phyloP scores from a whole-genome alignment of 2,329 filamentous ascomycete species.

The Nectriaceae sp. region DNA sequence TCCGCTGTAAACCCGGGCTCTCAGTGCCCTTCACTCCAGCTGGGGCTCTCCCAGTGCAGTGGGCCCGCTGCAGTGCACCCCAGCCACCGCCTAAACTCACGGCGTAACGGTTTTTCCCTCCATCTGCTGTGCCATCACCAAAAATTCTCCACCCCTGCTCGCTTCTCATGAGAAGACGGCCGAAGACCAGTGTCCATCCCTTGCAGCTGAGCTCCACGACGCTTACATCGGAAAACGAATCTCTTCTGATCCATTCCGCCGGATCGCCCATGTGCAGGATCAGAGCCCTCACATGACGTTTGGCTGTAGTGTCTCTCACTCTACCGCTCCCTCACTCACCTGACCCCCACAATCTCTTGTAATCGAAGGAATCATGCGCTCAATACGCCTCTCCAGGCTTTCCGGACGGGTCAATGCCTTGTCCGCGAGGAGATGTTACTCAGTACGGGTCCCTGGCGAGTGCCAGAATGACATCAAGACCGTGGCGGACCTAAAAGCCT shows the following conservation, averaged over 20 bases:
- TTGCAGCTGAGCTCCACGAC: conserved; percentile 3
- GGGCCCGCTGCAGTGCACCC: conserved; percentile 10
- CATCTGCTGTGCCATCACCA: not conserved
- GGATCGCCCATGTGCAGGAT: not conserved
- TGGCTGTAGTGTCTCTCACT: not conserved
- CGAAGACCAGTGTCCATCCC: conserved; percentile 1
- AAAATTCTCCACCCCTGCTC: conserved; percentile 6
- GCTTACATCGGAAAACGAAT: not conserved
- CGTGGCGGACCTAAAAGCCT: conserved; percentile 58
- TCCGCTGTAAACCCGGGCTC: too few species aligned
- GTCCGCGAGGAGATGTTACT: conserved; percentile 30
- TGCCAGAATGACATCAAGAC: conserved; percentile 40
- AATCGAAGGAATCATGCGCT: conserved; percentile 19
- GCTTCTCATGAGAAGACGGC: not conserved
- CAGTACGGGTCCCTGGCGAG: conserved; percentile 33
- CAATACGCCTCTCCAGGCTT: conserved; percentile 16
- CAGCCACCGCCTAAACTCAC: not conserved
- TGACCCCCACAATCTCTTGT: not conserved
- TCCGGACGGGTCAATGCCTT: conserved; percentile 9
- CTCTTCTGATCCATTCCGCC: not conserved
- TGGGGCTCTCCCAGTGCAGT: conserved; percentile 1
- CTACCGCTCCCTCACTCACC: not conserved
- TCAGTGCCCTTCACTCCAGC: not conserved
- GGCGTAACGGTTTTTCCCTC: conserved; percentile 17
- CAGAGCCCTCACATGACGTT: not conserved